A percentile compares a stretch with the other conserved stretches of the same genome.
These are phyloP conservation scores for Prunus kanzakura DNA, from an alignment of 306 rosid species.

Conservation along the genomic window DNA sequence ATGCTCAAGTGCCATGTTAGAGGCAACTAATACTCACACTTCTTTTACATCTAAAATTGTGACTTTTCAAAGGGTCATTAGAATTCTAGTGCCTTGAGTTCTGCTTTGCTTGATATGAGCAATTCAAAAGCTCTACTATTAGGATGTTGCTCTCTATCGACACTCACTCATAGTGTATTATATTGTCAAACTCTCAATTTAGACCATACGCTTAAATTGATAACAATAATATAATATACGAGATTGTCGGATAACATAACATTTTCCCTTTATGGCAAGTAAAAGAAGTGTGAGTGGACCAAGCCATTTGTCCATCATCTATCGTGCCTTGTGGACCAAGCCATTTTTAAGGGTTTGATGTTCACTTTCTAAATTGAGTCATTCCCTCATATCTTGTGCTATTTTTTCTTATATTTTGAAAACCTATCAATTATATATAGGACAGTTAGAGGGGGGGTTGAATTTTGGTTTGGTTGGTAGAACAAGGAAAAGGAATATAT, in stretches of 20 bases:
- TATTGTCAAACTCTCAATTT: not conserved
- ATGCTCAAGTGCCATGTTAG: not conserved
- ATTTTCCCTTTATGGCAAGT: not conserved
- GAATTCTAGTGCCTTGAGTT: not conserved
- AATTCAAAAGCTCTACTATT: not conserved
- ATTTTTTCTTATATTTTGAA: not conserved
- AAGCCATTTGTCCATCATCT: conserved; percentile 1
- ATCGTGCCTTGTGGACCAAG: conserved; percentile 12
- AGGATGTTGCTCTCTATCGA: not conserved
- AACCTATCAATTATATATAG: not conserved
- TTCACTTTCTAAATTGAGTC: conserved; percentile 1
- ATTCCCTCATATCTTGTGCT: not conserved
- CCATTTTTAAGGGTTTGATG: not conserved
- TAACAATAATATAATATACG: not conserved
- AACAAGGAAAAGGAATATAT: not conserved
- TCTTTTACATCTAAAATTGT: not conserved
- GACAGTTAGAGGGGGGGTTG: conserved; percentile 36
- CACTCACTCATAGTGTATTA: no score
- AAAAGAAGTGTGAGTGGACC: not conserved
- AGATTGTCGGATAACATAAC: not conserved
- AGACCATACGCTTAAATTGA: not conserved
- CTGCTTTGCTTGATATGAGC: not conserved
- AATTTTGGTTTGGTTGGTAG: conserved; percentile 50
- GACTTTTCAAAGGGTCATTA: not conserved
- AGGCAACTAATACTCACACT: no score